These are phyloP conservation scores for Penicillium sp. DNA, from an alignment of 2,329 filamentous ascomycete genomes.

Conservation along the genomic window DNA sequence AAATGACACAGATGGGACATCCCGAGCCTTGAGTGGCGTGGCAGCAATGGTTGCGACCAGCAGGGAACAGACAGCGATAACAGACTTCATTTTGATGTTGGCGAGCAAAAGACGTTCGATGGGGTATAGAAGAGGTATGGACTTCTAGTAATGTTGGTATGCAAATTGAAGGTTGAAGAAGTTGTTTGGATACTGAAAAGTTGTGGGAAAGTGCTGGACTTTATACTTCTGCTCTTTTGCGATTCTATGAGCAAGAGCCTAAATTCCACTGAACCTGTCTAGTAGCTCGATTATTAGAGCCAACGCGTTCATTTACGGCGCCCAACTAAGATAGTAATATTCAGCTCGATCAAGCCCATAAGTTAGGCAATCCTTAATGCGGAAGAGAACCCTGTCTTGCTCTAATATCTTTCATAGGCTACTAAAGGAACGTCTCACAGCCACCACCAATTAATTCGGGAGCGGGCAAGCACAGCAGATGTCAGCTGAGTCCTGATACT, in stretches of 20 bases:
- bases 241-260: background rate
- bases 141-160: background rate
- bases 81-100: constrained; percentile 15
- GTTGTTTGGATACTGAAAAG: background rate
- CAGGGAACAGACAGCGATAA: constrained; percentile 39
- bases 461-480: too few species aligned
- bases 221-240: background rate
- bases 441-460: background rate
- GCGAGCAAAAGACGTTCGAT: background rate
- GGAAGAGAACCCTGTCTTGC: background rate
- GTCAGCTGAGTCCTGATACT: background rate
- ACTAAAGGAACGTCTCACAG: background rate
- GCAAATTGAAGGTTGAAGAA: background rate
- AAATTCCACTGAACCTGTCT: too few species aligned
- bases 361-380: background rate
- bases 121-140: background rate
- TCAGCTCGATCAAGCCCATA: background rate
- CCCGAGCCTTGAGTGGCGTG: constrained; percentile 14
- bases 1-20: constrained; percentile 10
- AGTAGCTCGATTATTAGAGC: background rate
- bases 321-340: background rate
- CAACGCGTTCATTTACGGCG: background rate
- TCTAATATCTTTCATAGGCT: background rate
- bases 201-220: background rate
- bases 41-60: constrained; percentile 14